Evolutionary conservation across 164 flowering plant species (phyloP).

Genomic region (Stephania japonica): DNA sequence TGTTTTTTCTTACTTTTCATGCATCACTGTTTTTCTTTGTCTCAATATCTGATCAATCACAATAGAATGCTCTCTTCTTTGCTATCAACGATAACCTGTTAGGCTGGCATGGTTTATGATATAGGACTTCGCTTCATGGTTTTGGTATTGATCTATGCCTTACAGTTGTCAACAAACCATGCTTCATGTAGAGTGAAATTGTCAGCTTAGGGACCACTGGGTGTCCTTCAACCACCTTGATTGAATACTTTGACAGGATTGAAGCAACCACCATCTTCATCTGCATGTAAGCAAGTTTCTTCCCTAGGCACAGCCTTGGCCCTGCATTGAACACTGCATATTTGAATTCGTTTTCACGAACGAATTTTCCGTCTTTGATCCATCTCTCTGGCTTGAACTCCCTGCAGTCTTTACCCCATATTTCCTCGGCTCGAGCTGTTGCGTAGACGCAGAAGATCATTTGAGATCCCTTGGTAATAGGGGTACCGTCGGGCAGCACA

Average conservation of each 20-base stretch:
- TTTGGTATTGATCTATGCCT: neutral
- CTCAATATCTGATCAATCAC: neutral
- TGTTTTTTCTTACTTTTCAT: neutral
- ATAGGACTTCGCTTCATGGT: neutral
- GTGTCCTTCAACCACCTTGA: slow-evolving; percentile 38
- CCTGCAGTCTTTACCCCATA: slow-evolving; percentile 53
- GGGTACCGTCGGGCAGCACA: slow-evolving; percentile 41
- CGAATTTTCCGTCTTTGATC: slow-evolving; percentile 39
- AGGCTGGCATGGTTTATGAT: neutral
- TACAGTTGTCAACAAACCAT: slow-evolving; percentile 26
- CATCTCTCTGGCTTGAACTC: slow-evolving; percentile 65
- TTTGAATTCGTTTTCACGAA: slow-evolving; percentile 39
- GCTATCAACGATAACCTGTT: neutral
- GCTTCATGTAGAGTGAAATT: slow-evolving; percentile 49
- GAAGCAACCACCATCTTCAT: slow-evolving; percentile 66
- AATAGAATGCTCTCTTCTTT: neutral
- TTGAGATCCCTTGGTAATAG: slow-evolving; percentile 32
- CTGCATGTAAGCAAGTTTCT: slow-evolving; percentile 56
- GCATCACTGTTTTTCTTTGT: neutral
- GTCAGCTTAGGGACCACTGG: slow-evolving; percentile 38
- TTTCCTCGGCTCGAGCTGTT: slow-evolving; percentile 35
- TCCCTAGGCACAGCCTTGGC: slow-evolving; percentile 54
- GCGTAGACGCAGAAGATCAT: slow-evolving; percentile 32
- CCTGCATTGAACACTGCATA: slow-evolving; percentile 48
- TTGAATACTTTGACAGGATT: slow-evolving; percentile 35